Evolutionary conservation across 352 stramenopile species (phyloP), one percentile per base, ranked within the genome.

Genomic region (Globisporangium rhizosaccharum): DNA sequence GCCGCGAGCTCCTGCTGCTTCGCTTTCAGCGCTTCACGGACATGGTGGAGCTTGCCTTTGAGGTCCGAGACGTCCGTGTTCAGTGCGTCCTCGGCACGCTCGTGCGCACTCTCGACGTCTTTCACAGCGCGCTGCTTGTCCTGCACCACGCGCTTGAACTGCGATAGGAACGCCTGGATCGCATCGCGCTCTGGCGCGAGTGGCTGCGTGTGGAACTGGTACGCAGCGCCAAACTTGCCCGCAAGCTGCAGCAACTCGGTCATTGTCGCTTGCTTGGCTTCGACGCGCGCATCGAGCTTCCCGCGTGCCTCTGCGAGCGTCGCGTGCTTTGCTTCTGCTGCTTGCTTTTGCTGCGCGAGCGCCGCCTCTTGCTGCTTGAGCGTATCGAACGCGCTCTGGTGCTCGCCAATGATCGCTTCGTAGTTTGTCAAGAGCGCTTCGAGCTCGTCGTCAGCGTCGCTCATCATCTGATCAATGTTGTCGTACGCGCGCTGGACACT

Each of bases 401-500:
- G 70, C 14, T 80, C 65, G 4, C 71, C 62, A 23, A 90, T 71
- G 33, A 82, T 76, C 2, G 54, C 51, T 7, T 90, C 81, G 45
- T 87, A 87, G 36, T 88, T 75, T 1, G 70, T 74, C 36, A 90
- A 45, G 20, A 90, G 45, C 2, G 23, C 48, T 47, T 77, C 57
- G 4, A 96, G 55, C 37, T 91, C 69, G 12, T 82, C 73, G 46
- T 96, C 78, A 0, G 75, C 67, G 47, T 90, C 84, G 50, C 69
- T 90, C 79, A 93, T 88, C 55, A 86, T 62, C 18, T 85, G 65
- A 42, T 86, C 69, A 47, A 92, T 83, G 45, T 79, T 88, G 4
- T 49, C 23, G 36, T 82, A 76, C 15, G 80, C 66, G 5, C 57
- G 41, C 8, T 73, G 50, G 26, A 81, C 70, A 30, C 57, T 72